phyloP scores from a whole-genome alignment of 441 rosid species.

The Sinapis alba region DNA sequence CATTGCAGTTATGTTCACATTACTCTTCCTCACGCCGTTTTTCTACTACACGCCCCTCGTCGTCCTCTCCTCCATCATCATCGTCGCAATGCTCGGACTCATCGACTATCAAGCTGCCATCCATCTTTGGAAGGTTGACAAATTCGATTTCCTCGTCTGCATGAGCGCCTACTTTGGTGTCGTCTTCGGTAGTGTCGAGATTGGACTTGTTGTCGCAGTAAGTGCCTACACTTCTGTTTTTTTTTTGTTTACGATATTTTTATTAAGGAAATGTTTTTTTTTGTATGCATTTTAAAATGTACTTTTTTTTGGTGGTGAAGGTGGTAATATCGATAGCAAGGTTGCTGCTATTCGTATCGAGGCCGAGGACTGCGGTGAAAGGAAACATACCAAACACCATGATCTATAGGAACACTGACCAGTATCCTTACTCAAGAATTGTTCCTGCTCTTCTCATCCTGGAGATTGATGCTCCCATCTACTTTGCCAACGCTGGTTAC shows the following conservation, averaged over 20 bases:
- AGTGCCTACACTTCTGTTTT: slow-evolving; percentile 3
- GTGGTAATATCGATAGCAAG: slow-evolving; percentile 76
- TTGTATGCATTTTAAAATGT: background rate
- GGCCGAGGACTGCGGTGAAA: slow-evolving; percentile 73
- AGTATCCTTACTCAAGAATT: slow-evolving; percentile 60
- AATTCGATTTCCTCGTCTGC: slow-evolving; percentile 87
- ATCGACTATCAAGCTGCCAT: slow-evolving; percentile 87
- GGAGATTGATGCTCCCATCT: slow-evolving; percentile 90
- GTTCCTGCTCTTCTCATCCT: slow-evolving; percentile 83
- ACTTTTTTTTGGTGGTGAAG: slow-evolving; percentile 44
- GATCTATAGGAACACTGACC: slow-evolving; percentile 80
- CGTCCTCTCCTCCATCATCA: slow-evolving; percentile 85
- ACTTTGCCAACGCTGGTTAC: slow-evolving; percentile 88
- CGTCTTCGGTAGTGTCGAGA: slow-evolving; percentile 77
- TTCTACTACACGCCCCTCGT: slow-evolving; percentile 93
- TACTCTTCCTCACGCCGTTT: slow-evolving; percentile 79
- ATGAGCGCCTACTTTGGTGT: slow-evolving; percentile 80
- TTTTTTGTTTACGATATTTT: slow-evolving; percentile 32
- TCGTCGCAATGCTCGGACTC: slow-evolving; percentile 93
- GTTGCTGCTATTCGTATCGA: slow-evolving; percentile 77
- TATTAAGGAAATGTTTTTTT: background rate
- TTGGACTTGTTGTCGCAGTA: slow-evolving; percentile 80
- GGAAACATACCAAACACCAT: slow-evolving; percentile 84
- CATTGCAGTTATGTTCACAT: slow-evolving; percentile 75
- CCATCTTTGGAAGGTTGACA: slow-evolving; percentile 82